Evolutionary conservation across 768 basidiomycete species (phyloP), one percentile per base, ranked within the genome.

Genomic region (Collybia sordida): DNA sequence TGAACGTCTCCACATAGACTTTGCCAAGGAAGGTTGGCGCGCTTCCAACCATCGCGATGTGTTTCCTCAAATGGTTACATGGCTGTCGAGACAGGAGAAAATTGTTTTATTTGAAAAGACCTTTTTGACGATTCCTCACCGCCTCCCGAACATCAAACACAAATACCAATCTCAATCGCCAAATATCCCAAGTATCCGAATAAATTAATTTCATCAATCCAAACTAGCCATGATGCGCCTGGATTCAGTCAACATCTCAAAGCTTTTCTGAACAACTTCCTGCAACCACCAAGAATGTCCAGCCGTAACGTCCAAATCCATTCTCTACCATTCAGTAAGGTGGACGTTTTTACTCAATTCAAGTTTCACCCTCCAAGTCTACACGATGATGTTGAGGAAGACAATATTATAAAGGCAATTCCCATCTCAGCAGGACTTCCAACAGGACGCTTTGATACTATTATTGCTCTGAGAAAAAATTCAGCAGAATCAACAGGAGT

Each of bases 1-100:
- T 0, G 72, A 75, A 53, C 58, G 66, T 0, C 63, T 78, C 1
- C 77, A 78, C 46, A 76, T 76, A 28, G 65, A 76, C 53, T 66
- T 62, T 27, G 68, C 73, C 2, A 78, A 79, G 51, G 34, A 54
- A 2, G 66, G 60, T 0, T 70, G 67, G 45, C 27, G 48, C 6
- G 65, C 63, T 0, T 60, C 54, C n/a, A 72, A 71, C 47, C 58
- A 62, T 25, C 42, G 59, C 6, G 57, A 67, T 9, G 65, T 64
- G 37, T 39, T 59, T 9, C 27, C 45, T 9, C 74, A 76, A 46
- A 79, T 78, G 77, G 62, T 67, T 0, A 36, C 22, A 0, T 73
- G 70, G 69, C 58, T 79, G 0, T 43, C 51, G 2, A 56, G 66
- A 1, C 70, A 70, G 27, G 76, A 77, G 50, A 56, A 66, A 0